phyloP scores from a whole-genome alignment of 345 rosid genomes.

The Citrus medica region DNA sequence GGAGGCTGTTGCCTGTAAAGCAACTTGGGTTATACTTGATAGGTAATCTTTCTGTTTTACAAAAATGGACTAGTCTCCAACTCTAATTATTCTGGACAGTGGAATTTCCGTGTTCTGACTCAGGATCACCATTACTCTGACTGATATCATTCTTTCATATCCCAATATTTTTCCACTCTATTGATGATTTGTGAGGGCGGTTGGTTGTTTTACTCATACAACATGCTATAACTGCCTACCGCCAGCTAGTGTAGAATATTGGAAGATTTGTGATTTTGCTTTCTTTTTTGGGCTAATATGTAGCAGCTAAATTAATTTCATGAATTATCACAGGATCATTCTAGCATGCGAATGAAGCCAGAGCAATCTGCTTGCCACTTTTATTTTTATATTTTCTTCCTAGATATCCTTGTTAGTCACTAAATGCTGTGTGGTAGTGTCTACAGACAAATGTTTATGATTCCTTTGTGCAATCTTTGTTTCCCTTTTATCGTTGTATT shows the following conservation, averaged over 20 bases:
- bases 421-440: not conserved
- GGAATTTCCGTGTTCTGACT: not conserved
- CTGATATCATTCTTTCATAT: not conserved
- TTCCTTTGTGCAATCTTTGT: not conserved
- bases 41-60: slow-evolving; percentile 27
- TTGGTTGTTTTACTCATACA: not conserved
- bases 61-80: not conserved
- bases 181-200: not conserved
- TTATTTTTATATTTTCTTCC: no score
- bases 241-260: not conserved
- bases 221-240: not conserved
- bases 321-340: not conserved
- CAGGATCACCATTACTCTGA: not conserved
- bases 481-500: not conserved
- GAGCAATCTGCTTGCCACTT: not conserved
- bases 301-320: not conserved
- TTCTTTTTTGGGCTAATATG: not conserved
- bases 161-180: not conserved
- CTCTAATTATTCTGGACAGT: not conserved
- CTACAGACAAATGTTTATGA: not conserved
- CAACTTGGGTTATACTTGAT: slow-evolving; percentile 57
- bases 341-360: not conserved
- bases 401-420: not conserved
- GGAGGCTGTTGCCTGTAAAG: slow-evolving; percentile 35
- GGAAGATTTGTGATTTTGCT: not conserved